Base-by-base conservation (phyloP, 192 early-diverging fungal species). In the Podila epigama region DNA sequence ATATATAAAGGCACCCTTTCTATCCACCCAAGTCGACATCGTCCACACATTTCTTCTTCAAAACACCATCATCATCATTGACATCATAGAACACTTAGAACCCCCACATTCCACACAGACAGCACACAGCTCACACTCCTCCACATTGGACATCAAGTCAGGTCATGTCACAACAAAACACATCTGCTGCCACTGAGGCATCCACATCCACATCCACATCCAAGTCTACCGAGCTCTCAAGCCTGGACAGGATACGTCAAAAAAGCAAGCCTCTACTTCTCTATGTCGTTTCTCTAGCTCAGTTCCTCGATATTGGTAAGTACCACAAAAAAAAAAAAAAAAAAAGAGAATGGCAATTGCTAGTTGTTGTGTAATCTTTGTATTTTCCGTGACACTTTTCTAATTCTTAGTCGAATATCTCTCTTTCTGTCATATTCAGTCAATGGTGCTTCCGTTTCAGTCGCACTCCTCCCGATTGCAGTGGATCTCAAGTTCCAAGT, bases 391-490 rank as follows among this genome's bases (percentile, higher is more conserved):
- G n/a, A n/a, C n/a, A n/a, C n/a, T n/a, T n/a, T n/a, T n/a, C n/a
- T n/a, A n/a, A n/a, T n/a, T n/a, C n/a, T n/a, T n/a, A n/a, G n/a
- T n/a, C n/a, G n/a, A n/a, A n/a, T n/a, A n/a, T n/a, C n/a, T n/a
- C n/a, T n/a, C n/a, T n/a, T n/a, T n/a, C n/a, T n/a, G n/a, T n/a
- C n/a, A n/a, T n/a, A n/a, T n/a, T n/a, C n/a, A 59, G 37, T 66
- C 56, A 72, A 72, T 11, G 70, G 70, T 9, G 57, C 56, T 10
- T 72, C 63, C 3, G 63, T 72, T 6, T 36, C 70, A 11, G 70
- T 66, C 2, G 58, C 63, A 3, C 56, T 66, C 12, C 44, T 72
- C 4, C 70, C 70, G 12, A 66, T 65, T 9, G 70, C 70, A 3
- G 58, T 31, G 15, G 63, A 60, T 42, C 70, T 72, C 15, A 32